Base-by-base conservation (phyloP, 805 yeast species). In the Myxozyma lipomycoides region DNA sequence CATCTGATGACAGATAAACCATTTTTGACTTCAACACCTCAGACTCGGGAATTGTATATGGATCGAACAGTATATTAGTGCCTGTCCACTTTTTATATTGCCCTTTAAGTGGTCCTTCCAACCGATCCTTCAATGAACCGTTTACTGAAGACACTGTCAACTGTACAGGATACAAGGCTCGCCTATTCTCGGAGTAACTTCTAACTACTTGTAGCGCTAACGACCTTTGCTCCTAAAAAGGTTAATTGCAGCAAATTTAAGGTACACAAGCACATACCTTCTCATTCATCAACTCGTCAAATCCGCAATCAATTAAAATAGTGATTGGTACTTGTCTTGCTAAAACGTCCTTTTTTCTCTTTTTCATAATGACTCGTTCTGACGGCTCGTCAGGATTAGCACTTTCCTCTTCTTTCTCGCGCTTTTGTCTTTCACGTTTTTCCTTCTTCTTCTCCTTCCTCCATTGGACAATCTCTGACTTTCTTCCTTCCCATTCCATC, bases 231-330 rank as follows among this genome's bases (percentile, higher is more conserved):
- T 82, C 61, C 46, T 46, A 23, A 23, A 4, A 7, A 21, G 21
- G 15, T 12, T 6, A 12, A 22, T 18, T 21, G 17, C 30, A 40
- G 48, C 30, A 18, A 28, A 28, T 28, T 23, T 18, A 17, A 21
- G 21, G 4, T 6, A 5, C 18, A 23, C 10, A 15, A 9, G 18
- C 4, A 23, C 23, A 3, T 30, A 49, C 85, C 54, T 82, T 83
- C 18, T 82, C 86, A 34, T 76, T 78, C 98, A 93, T 93, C 62
- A 85, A 64, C 40, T 86, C 93, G 63, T 93, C 98, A 67, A 91
- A 91, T 15, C 78, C 85, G 69, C 98, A 91, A 68, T 91, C 98
- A 56, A 90, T 64, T n/a, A 90, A 70, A 24, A 90, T 73, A 12
- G 37, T 38, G 19, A 45, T 30, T 6, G 58, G 59, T 50, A 46